Percentiles rank a stretch among this genome's conserved stretches.
phyloP scores from a whole-genome alignment of 2,329 filamentous ascomycete genomes.

The Phialophora verrucosa region DNA sequence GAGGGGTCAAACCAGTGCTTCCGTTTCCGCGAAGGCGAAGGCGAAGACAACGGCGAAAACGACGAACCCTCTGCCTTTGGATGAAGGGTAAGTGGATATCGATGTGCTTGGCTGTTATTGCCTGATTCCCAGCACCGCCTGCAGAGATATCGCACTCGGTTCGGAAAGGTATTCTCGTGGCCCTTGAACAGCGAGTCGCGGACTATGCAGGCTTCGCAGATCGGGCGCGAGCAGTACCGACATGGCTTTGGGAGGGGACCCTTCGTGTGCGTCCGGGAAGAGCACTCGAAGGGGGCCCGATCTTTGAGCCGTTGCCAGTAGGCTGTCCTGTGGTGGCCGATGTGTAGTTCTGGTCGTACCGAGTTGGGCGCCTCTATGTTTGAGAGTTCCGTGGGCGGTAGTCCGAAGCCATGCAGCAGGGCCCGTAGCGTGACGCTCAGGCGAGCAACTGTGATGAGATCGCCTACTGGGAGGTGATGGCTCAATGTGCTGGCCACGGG shows the following conservation, averaged over 20 bases:
- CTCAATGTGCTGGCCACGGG: constrained; percentile 41
- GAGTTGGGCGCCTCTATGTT: background rate
- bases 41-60: background rate
- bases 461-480: constrained; percentile 39
- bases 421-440: constrained; percentile 39
- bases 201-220: constrained; percentile 44
- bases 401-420: constrained; percentile 42
- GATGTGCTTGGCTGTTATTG: constrained; percentile 38
- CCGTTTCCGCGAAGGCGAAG: background rate
- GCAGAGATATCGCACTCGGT: constrained; percentile 43
- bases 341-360: constrained; percentile 36
- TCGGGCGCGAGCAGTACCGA: constrained; percentile 42
- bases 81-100: constrained; percentile 34
- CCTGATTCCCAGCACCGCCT: constrained; percentile 41
- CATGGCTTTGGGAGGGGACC: constrained; percentile 38
- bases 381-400: constrained; percentile 4
- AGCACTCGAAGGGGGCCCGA: constrained; percentile 39
- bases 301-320: constrained; percentile 43
- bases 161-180: constrained; percentile 42
- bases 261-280: constrained; percentile 40
- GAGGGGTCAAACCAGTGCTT: constrained; percentile 30
- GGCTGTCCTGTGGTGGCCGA: constrained; percentile 42
- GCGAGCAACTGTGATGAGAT: constrained; percentile 42
- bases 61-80: constrained; percentile 10
- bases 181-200: constrained; percentile 40